phyloP scores from a whole-genome alignment of 2,329 filamentous ascomycete species.

The Sporothrix inflata region DNA sequence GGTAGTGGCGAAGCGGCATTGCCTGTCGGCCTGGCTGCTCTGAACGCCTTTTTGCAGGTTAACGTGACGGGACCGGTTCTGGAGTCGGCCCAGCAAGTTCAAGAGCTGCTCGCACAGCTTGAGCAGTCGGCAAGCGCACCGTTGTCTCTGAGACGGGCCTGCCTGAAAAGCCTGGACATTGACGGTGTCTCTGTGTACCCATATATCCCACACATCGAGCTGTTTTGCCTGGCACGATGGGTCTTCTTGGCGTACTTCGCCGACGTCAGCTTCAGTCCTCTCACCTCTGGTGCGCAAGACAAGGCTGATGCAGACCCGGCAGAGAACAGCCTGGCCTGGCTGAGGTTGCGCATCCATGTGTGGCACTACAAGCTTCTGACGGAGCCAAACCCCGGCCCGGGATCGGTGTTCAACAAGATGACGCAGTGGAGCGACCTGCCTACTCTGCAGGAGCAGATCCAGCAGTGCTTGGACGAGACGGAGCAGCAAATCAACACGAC shows the following conservation, averaged over 20 bases:
- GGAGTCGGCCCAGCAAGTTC: constrained; percentile 41
- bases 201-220: constrained; percentile 79
- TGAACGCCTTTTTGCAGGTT: constrained; percentile 80
- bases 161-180: constrained; percentile 70
- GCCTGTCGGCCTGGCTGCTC: constrained; percentile 66
- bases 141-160: constrained; percentile 53
- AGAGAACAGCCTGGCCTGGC: constrained; percentile 56
- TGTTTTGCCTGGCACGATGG: constrained; percentile 72
- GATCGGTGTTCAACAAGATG: constrained; percentile 59
- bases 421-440: constrained; percentile 64
- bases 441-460: constrained; percentile 56
- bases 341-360: constrained; percentile 71
- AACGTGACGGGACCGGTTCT: constrained; percentile 87
- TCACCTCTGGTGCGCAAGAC: background rate
- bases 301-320: constrained; percentile 41
- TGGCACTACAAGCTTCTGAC: constrained; percentile 66
- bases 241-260: constrained; percentile 15
- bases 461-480: constrained; percentile 48
- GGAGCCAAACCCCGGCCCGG: constrained; percentile 58
- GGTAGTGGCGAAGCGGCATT: constrained; percentile 16
- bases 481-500: constrained; percentile 42
- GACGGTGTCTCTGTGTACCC: constrained; percentile 88
- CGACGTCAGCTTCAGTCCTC: background rate
- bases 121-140: constrained; percentile 38
- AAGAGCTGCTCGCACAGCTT: constrained; percentile 41